phyloP scores from a whole-genome alignment of 1,284 basidiomycete species.

The Apiotrichum gamsii region DNA sequence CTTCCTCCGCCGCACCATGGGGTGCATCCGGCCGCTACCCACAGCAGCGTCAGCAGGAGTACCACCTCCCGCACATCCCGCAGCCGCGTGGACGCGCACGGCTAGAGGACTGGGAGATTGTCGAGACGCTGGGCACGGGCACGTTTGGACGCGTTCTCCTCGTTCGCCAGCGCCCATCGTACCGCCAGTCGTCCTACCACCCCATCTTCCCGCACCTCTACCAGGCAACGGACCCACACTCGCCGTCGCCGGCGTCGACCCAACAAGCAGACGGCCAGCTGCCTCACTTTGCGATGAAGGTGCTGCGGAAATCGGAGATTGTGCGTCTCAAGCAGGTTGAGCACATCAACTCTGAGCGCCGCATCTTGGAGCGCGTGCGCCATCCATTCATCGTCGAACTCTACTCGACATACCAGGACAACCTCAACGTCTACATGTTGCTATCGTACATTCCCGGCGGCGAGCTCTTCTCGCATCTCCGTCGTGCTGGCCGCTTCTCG shows the following conservation, averaged over 20 bases:
- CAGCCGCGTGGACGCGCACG: constrained; percentile 23
- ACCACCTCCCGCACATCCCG: constrained; percentile 1
- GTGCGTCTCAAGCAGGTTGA: constrained; percentile 54
- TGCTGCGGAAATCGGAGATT: constrained; percentile 52
- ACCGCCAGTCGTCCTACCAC: constrained; percentile 44
- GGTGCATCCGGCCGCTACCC: constrained; percentile 7
- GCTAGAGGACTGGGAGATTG: constrained; percentile 47
- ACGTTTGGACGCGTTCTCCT: constrained; percentile 48
- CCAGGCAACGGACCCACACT: constrained; percentile 35
- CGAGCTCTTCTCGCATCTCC: constrained; percentile 52
- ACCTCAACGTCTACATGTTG: constrained; percentile 53
- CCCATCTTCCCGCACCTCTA: constrained; percentile 47
- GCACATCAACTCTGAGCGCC: constrained; percentile 54
- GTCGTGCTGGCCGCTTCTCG: constrained; percentile 50
- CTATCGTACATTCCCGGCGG: constrained; percentile 53
- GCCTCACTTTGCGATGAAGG: constrained; percentile 53
- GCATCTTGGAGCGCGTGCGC: constrained; percentile 51
- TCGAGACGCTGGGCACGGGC: constrained; percentile 48
- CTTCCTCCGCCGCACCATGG: neutral
- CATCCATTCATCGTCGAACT: constrained; percentile 57
- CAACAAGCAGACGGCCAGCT: constrained; percentile 41
- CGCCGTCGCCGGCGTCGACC: constrained; percentile 37
- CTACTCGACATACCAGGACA: constrained; percentile 50
- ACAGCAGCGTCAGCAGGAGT: too few relatives aligned
- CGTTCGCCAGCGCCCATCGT: constrained; percentile 44